Evolutionary conservation across 2,329 filamentous ascomycete species (phyloP), one percentile per base, ranked within the genome.

Genomic region (Didymella pinodella): DNA sequence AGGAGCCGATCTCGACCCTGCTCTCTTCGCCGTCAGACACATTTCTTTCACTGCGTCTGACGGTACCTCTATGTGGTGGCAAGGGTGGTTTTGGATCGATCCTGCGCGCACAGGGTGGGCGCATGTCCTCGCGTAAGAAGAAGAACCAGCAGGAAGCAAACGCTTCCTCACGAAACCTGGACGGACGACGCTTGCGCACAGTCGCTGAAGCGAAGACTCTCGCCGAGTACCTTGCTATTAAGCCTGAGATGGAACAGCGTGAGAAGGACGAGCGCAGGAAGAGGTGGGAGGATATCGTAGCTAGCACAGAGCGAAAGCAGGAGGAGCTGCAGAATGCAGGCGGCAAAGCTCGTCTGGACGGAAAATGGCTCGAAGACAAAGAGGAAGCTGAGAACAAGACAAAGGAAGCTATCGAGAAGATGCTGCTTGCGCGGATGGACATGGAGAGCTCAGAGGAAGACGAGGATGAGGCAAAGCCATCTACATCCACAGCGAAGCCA

Each of bases 51-150:
- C 85, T 99, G 4, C 91, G 93, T 53, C 86, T 99, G 29, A 89
- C 88, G 7, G 83, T 89, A 1, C 90, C 90, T 6, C 81, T 97
- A 38, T 91, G 90, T 68, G 95, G 96, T 81, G 96, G 96, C 75
- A 99, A 99, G 76, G 95, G 95, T 78, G 95, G 95, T 72, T 99
- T 99, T 75, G 95, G 95, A 53, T 98, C 94, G 1, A 96, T 99
- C 77, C 88, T 99, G 36, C 92, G 96, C 73, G 95, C 96, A 0
- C 95, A 95, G 3, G 95, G 96, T 74, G 95, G 96, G 40, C 94
- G 96, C 80, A 99, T 99, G 95, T 96, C 93, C 2, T 94, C 91
- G n/a, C 87, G 88, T 68, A 96, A 96, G 82, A 95, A 94, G 83
- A 89, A 89, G 72, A 89, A 89, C 55, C 87, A 91, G 68, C 89